Evolutionary conservation across 2,329 filamentous ascomycete genomes (phyloP).

Genomic region (Tolypocladium amazonense): DNA sequence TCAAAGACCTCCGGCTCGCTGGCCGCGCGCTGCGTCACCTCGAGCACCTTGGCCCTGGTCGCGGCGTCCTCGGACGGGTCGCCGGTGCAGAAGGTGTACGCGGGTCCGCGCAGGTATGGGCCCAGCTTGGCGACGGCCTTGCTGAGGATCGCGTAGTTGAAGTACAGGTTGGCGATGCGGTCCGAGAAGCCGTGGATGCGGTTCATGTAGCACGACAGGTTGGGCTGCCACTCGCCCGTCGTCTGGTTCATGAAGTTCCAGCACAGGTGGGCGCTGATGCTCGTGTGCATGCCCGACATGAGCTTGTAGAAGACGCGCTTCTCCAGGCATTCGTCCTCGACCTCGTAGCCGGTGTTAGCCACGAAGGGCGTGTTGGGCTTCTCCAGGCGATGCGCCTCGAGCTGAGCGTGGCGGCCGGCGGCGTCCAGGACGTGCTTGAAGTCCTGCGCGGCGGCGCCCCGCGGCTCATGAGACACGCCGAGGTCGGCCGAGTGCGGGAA

Average conservation of each 20-base stretch:
- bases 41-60: slow-evolving; percentile 74
- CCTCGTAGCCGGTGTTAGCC: slow-evolving; percentile 56
- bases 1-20: slow-evolving; percentile 78
- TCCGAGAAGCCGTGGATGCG: slow-evolving; percentile 81
- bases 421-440: slow-evolving; percentile 51
- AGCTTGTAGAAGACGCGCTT: slow-evolving; percentile 98
- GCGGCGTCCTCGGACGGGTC: slow-evolving; percentile 67
- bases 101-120: slow-evolving; percentile 54
- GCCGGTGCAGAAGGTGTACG: slow-evolving; percentile 87
- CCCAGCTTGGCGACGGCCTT: slow-evolving; percentile 86
- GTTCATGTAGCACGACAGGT: slow-evolving; percentile 76
- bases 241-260: slow-evolving; percentile 94
- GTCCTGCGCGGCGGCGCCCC: slow-evolving; percentile 45
- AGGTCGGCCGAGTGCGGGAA: slow-evolving; percentile 49
- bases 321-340: slow-evolving; percentile 88
- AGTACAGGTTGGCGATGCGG: slow-evolving; percentile 93
- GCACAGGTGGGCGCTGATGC: slow-evolving; percentile 92
- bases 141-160: slow-evolving; percentile 95
- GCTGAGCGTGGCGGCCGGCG: slow-evolving; percentile 47
- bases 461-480: slow-evolving; percentile 30
- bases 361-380: slow-evolving; percentile 47
- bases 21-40: slow-evolving; percentile 60
- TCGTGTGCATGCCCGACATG: slow-evolving; percentile 95
- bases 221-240: slow-evolving; percentile 86
- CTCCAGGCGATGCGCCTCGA: slow-evolving; percentile 37